Evolutionary conservation across 2,329 filamentous ascomycete genomes (phyloP).

Genomic region (Graphium sp.): DNA sequence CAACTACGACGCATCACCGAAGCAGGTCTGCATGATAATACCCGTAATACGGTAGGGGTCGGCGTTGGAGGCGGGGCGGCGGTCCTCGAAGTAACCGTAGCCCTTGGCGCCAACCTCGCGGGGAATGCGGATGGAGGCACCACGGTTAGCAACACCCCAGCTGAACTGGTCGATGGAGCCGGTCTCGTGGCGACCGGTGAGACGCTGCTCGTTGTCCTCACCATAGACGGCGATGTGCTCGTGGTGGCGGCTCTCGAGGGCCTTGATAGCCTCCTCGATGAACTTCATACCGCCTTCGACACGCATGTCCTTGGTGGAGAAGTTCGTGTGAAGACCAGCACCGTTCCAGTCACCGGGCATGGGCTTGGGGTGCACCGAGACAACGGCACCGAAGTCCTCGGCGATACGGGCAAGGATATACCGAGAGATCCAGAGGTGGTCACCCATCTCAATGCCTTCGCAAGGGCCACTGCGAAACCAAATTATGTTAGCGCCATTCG

Average conservation of each 20-base stretch:
- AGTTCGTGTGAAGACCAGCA: constrained; percentile 85
- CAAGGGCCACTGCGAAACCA: constrained; percentile 74
- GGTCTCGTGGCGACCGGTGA: constrained; percentile 90
- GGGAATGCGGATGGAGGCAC: constrained; percentile 83
- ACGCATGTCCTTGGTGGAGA: constrained; percentile 80
- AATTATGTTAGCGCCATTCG: too few relatives aligned
- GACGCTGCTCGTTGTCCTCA: constrained; percentile 86
- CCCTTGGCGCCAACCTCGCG: constrained; percentile 71
- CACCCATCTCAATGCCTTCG: constrained; percentile 77
- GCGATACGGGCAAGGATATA: constrained; percentile 80
- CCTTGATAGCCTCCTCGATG: constrained; percentile 78
- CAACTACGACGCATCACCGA: constrained; percentile 4
- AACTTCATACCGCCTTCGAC: constrained; percentile 85
- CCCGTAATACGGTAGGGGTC: constrained; percentile 72
- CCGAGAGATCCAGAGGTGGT: constrained; percentile 80
- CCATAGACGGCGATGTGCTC: constrained; percentile 91
- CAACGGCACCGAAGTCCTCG: constrained; percentile 92
- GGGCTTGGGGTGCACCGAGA: constrained; percentile 91
- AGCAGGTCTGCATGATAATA: constrained; percentile 41
- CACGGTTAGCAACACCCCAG: constrained; percentile 91
- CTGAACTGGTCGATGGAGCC: constrained; percentile 85
- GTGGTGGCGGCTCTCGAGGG: constrained; percentile 58
- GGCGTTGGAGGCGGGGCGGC: constrained; percentile 69
- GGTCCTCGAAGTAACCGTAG: constrained; percentile 88
- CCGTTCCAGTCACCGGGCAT: constrained; percentile 91